Evolutionary conservation across 257 asterid genomes (phyloP).

Genomic region (Salvia miltiorrhiza): DNA sequence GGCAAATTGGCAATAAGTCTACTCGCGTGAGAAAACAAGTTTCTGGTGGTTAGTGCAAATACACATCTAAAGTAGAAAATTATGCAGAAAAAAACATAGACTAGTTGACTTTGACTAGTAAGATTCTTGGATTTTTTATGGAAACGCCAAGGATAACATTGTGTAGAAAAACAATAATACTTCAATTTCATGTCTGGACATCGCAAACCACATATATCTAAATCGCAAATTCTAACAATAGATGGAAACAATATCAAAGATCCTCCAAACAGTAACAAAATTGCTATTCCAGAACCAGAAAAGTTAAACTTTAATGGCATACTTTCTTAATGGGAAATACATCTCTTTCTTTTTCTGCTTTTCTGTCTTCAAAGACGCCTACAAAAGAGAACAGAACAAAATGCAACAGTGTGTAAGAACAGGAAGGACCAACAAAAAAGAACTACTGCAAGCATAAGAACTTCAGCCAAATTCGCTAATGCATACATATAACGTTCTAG

Average conservation of each 20-base stretch:
- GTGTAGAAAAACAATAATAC: not conserved
- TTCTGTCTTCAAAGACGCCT: constrained; percentile 72
- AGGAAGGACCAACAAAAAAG: not conserved
- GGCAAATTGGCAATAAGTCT: too few relatives aligned
- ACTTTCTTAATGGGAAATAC: constrained; percentile 74
- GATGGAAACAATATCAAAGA: not conserved
- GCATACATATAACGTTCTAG: not conserved
- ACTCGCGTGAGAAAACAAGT: too few relatives aligned
- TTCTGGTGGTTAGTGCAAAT: not conserved
- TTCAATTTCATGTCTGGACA: constrained; percentile 1
- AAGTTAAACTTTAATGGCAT: constrained; percentile 61
- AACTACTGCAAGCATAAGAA: not conserved
- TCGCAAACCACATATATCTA: not conserved
- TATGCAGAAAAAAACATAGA: not conserved
- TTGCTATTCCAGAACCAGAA: not conserved
- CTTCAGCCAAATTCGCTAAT: not conserved
- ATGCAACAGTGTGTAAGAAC: not conserved
- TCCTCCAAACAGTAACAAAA: constrained; percentile 10
- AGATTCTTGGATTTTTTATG: not conserved
- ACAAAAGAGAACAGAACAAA: constrained; percentile 10
- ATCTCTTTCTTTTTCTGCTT: constrained; percentile 69
- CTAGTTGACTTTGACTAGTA: not conserved
- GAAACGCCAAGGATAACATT: not conserved
- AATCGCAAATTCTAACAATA: not conserved
- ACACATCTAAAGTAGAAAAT: not conserved